Evolutionary conservation across 768 basidiomycete genomes (phyloP).

Genomic region (Trametes cubensis): DNA sequence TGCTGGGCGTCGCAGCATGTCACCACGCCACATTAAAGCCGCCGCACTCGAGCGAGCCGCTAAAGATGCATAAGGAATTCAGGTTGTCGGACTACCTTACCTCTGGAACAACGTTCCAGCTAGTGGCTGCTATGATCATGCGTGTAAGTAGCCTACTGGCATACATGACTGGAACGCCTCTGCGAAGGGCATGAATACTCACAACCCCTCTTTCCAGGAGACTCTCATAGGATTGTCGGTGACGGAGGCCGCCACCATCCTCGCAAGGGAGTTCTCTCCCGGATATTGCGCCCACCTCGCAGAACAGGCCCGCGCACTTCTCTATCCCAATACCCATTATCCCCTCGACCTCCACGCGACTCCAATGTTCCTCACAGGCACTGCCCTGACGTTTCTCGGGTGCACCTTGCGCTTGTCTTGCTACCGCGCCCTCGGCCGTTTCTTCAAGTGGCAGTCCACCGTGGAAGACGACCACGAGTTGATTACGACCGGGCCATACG

Average conservation of each 20-base stretch:
- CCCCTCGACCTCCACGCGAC: neutral
- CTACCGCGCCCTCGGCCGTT: constrained; percentile 25
- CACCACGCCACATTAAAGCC: constrained; percentile 2
- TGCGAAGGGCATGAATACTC: neutral
- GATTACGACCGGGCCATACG: constrained; percentile 26
- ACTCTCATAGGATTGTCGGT: neutral
- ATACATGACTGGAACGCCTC: too few species aligned
- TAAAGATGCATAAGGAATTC: neutral
- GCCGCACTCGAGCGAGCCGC: neutral
- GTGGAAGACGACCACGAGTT: constrained; percentile 20
- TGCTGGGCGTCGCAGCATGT: neutral
- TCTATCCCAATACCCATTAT: neutral
- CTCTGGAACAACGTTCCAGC: neutral
- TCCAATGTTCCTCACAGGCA: constrained; percentile 2
- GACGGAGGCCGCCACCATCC: neutral
- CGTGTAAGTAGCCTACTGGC: neutral
- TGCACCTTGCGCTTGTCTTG: constrained; percentile 5
- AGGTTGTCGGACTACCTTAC: neutral
- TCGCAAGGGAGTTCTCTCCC: neutral
- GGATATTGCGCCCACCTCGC: neutral
- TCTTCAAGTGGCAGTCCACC: constrained; percentile 26
- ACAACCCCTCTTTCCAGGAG: neutral
- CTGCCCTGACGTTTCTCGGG: neutral
- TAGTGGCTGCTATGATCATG: neutral
- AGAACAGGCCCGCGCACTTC: neutral